Conservation (phyloP, 2,329 filamentous ascomycete genomes). For the Talaromyces marneffei region DNA sequence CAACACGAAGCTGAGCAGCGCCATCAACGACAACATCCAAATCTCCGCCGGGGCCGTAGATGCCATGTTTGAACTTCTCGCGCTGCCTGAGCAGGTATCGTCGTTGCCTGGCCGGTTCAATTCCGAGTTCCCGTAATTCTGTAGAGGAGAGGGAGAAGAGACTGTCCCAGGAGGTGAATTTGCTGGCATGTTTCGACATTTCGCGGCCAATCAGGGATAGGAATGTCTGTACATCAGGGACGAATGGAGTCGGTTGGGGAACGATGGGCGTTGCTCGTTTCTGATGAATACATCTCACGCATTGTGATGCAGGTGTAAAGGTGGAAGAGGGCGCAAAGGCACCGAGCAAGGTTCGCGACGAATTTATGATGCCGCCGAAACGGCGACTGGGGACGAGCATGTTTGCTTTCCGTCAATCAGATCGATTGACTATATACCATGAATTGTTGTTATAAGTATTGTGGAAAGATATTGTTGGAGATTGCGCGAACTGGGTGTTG, state of each 20-base stretch:
- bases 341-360: conserved; percentile 20
- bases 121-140: conserved; percentile 74
- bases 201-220: conserved; percentile 85
- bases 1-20: conserved; percentile 52
- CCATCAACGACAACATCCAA: conserved; percentile 64
- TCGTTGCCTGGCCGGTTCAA: conserved; percentile 77
- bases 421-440: neutral
- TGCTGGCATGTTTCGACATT: conserved; percentile 72
- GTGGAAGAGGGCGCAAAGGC: conserved; percentile 3
- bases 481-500: neutral
- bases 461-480: neutral
- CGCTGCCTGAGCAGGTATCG: conserved; percentile 84
- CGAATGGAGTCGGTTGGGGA: conserved; percentile 73
- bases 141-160: conserved; percentile 75
- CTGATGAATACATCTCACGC: conserved; percentile 39
- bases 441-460: neutral
- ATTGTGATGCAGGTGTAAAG: conserved; percentile 22
- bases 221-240: conserved; percentile 80
- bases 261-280: conserved; percentile 40
- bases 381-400: conserved; percentile 29
- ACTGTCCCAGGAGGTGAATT: conserved; percentile 84
- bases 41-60: conserved; percentile 78
- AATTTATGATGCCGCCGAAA: conserved; percentile 23
- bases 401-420: neutral
- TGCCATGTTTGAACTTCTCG: conserved; percentile 71